These are phyloP conservation scores for Lyophyllum semitale DNA, from an alignment of 768 basidiomycete genomes.

Conservation along the genomic window DNA sequence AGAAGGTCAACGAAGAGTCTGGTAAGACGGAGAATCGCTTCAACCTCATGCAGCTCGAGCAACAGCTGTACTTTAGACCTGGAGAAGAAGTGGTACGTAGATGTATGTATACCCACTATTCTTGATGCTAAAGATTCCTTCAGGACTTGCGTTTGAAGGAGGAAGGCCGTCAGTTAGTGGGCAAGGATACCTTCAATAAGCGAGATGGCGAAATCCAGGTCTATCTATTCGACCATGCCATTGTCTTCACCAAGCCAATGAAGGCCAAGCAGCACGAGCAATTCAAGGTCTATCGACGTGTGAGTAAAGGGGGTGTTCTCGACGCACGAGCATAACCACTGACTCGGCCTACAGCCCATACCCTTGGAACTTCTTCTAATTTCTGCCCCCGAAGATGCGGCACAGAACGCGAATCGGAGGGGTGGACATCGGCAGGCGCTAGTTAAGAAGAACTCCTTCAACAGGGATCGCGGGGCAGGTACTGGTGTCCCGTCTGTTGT, in stretches of 20 bases:
- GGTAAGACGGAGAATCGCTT: conserved; percentile 97
- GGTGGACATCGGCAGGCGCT: conserved; percentile 45
- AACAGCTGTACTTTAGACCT: conserved; percentile 86
- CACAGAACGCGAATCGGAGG: conserved; percentile 34
- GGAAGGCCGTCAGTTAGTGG: conserved; percentile 87
- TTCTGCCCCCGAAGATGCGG: conserved; percentile 70
- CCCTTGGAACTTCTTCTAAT: conserved; percentile 91
- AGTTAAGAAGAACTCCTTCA: conserved; percentile 45
- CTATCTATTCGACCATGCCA: conserved; percentile 95
- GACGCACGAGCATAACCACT: neutral
- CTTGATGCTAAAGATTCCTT: conserved; percentile 1
- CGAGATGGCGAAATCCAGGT: conserved; percentile 90
- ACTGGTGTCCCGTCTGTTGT: conserved; percentile 50
- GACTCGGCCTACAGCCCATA: conserved; percentile 66
- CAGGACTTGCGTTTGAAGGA: conserved; percentile 87
- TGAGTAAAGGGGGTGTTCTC: conserved; percentile 38
- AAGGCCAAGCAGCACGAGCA: conserved; percentile 93
- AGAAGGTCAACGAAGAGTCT: conserved; percentile 88
- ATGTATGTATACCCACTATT: neutral
- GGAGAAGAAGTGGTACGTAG: conserved; percentile 84
- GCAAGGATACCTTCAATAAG: conserved; percentile 88
- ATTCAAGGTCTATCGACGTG: conserved; percentile 90
- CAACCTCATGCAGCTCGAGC: conserved; percentile 91
- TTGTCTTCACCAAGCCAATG: conserved; percentile 83
- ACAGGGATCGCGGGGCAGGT: conserved; percentile 34